Evolutionary conservation across 2,329 filamentous ascomycete genomes (phyloP).

Genomic region (Beauveria rudraprayagi): DNA sequence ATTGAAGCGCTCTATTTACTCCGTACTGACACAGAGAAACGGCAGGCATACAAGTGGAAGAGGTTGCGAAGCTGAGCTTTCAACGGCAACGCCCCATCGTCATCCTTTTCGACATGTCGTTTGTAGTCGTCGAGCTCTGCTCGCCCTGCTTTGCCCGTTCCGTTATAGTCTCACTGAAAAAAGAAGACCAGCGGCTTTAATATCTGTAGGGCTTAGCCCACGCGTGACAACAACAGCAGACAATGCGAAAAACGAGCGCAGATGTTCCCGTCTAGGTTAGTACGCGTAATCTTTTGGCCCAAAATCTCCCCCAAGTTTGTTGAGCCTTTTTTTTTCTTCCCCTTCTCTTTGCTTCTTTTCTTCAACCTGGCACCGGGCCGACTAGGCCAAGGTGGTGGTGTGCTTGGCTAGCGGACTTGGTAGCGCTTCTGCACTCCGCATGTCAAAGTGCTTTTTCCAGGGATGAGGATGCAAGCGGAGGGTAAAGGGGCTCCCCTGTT

Average conservation of each 20-base stretch:
- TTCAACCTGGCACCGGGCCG: neutral
- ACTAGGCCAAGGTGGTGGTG: neutral
- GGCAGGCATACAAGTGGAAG: no score
- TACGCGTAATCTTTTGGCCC: neutral
- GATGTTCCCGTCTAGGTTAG: neutral
- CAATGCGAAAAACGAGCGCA: neutral
- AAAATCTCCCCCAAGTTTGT: neutral
- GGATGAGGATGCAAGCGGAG: neutral
- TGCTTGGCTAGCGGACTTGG: neutral
- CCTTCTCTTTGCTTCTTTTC: neutral
- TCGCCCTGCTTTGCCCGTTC: neutral
- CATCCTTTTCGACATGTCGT: neutral
- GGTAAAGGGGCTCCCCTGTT: neutral
- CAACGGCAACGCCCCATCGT: neutral
- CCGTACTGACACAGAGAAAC: no score
- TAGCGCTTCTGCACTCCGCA: neutral
- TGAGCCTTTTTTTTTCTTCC: neutral
- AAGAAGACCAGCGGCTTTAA: neutral
- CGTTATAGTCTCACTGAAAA: neutral
- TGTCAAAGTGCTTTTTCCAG: neutral
- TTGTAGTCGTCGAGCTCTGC: neutral
- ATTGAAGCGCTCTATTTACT: no score
- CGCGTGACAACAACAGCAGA: neutral
- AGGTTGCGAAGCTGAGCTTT: no score
- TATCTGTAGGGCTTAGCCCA: constrained; percentile 7